A percentile compares a stretch with the other conserved stretches of the same genome.
Evolutionary conservation across 139 green algal species (phyloP).

Genomic region (Chlamydomonas sphaeroides): DNA sequence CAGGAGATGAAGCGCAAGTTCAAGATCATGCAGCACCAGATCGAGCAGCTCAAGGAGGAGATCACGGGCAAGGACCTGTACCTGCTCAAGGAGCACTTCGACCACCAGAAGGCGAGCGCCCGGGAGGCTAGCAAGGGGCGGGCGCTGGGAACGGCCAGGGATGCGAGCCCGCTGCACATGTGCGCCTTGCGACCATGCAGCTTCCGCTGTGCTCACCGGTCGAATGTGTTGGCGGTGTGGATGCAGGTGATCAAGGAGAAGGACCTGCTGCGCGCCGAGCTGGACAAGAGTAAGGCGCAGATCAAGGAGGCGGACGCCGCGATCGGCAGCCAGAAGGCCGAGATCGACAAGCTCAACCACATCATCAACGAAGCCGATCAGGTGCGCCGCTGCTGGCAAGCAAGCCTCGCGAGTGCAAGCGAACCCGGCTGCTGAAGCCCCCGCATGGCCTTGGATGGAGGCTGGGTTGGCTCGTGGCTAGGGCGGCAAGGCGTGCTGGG

Average conservation of each 20-base stretch:
- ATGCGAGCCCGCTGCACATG: too few species aligned
- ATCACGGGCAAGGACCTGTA: constrained; percentile 85
- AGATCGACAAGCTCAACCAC: constrained; percentile 88
- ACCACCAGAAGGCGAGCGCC: constrained; percentile 82
- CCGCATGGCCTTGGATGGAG: too few species aligned
- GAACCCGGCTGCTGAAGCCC: too few species aligned
- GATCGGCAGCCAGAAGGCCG: constrained; percentile 68
- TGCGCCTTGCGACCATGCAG: too few species aligned
- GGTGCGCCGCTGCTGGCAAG: too few species aligned
- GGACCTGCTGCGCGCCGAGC: constrained; percentile 82
- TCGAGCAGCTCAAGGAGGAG: constrained; percentile 92
- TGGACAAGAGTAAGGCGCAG: constrained; percentile 82
- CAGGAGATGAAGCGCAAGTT: constrained; percentile 93
- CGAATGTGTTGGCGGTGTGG: too few species aligned
- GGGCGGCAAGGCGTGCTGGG: too few species aligned
- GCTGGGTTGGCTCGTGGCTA: too few species aligned
- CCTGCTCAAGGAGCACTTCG: constrained; percentile 91
- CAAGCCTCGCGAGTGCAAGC: too few species aligned
- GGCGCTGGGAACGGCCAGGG: too few species aligned
- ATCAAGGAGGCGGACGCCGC: constrained; percentile 85
- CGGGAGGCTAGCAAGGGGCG: too few species aligned
- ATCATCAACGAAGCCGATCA: constrained; percentile 84
- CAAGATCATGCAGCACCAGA: constrained; percentile 90
- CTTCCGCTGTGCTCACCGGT: too few species aligned
- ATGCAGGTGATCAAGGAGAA: constrained; percentile 92